Evolutionary conservation across 345 rosid genomes (phyloP).

Genomic region (Ceriops decandra): DNA sequence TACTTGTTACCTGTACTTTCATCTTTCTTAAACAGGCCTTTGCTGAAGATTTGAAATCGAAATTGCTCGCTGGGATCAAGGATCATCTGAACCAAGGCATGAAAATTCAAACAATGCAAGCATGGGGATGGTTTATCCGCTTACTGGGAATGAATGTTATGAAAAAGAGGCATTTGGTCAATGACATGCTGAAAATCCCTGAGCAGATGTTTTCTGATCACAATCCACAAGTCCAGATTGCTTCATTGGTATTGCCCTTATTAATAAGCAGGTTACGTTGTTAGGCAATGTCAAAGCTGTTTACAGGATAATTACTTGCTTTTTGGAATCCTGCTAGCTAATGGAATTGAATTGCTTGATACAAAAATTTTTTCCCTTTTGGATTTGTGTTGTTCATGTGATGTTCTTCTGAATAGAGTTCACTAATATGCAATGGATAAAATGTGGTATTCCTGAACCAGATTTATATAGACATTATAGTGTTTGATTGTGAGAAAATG

Average conservation of each 20-base stretch:
- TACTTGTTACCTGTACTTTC: background rate
- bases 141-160: constrained; percentile 39
- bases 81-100: constrained; percentile 39
- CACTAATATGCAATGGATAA: background rate
- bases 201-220: constrained; percentile 50
- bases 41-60: constrained; percentile 37
- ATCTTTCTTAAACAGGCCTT: constrained; percentile 36
- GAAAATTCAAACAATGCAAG: constrained; percentile 49
- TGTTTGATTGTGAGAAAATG: background rate
- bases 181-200: constrained; percentile 52
- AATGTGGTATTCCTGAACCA: background rate
- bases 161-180: constrained; percentile 39
- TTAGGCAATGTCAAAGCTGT: background rate
- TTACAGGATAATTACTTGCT: background rate
- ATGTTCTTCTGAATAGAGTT: constrained; percentile 3
- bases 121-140: constrained; percentile 60
- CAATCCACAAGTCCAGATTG: constrained; percentile 50
- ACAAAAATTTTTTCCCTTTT: background rate
- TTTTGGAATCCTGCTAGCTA: background rate
- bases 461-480: background rate
- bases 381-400: background rate
- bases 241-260: constrained; percentile 45
- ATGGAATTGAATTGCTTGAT: constrained; percentile 5
- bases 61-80: constrained; percentile 39
- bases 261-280: background rate